Evolutionary conservation across 202 grass and related monocot genomes (phyloP).

Genomic region (Carex sylvatica): DNA sequence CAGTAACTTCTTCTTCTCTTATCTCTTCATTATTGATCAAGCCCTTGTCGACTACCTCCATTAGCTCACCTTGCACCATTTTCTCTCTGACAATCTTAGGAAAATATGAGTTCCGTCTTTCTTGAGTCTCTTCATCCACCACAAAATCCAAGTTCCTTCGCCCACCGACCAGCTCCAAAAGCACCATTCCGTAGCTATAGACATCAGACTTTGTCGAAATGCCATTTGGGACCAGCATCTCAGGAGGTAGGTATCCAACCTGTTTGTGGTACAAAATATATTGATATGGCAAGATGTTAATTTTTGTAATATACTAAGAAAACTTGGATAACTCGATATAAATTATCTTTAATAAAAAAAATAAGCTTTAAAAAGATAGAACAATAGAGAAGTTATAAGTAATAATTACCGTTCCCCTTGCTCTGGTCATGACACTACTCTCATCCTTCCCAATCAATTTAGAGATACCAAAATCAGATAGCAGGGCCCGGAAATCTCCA

Average conservation of each 20-base stretch:
- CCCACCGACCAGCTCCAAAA: constrained; percentile 51
- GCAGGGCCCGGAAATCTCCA: no score
- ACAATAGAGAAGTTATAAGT: no score
- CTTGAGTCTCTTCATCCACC: background rate
- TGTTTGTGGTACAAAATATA: background rate
- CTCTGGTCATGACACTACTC: no score
- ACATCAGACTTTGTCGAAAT: constrained; percentile 52
- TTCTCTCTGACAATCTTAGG: constrained; percentile 31
- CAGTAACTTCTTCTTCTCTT: constrained; percentile 28
- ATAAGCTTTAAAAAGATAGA: no score
- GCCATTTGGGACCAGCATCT: constrained; percentile 37
- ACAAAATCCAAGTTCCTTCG: constrained; percentile 31
- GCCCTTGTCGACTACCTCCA: constrained; percentile 41
- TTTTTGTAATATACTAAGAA: background rate
- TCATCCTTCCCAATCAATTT: no score
- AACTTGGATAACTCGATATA: no score
- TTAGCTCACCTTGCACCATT: constrained; percentile 24
- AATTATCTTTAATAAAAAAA: no score
- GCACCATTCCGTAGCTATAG: constrained; percentile 69
- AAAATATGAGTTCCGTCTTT: constrained; percentile 19
- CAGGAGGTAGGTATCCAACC: constrained; percentile 52
- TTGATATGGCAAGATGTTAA: background rate
- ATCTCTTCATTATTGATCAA: constrained; percentile 17
- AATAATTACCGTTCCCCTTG: no score
- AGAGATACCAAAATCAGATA: no score